A percentile compares a stretch with the other conserved stretches of the same genome.
Conservation (phyloP, 805 yeast genomes). For the Ogataea paraovalis region DNA sequence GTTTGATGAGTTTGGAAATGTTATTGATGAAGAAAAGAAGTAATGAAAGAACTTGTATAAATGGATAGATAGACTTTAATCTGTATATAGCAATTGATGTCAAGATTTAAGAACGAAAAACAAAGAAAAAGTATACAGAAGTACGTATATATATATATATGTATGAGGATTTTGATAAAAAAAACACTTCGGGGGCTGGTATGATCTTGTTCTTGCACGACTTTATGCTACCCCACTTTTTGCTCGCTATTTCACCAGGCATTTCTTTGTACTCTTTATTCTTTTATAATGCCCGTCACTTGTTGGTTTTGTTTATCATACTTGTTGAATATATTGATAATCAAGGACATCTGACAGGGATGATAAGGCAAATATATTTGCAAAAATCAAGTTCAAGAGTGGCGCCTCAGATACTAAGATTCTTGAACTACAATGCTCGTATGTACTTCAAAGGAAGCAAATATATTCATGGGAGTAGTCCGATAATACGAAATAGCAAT, state of each 20-base stretch:
- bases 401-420: background rate
- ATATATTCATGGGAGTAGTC: background rate
- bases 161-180: no score
- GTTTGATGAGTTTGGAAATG: constrained; percentile 32
- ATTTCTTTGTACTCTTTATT: background rate
- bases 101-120: background rate
- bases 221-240: constrained; percentile 1
- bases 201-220: background rate
- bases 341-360: background rate
- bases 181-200: background rate
- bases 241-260: background rate
- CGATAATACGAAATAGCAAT: background rate
- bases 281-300: no score
- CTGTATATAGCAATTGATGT: background rate
- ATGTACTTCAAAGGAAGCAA: background rate
- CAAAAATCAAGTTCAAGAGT: background rate
- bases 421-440: background rate
- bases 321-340: no score
- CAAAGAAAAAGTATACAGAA: no score
- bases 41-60: background rate
- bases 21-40: constrained; percentile 11
- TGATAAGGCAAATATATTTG: background rate
- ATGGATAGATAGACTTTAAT: background rate
- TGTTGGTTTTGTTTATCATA: no score
- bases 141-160: no score